A percentile compares a stretch with the other conserved stretches of the same genome.
These are phyloP conservation scores for Platanus orientalis DNA, from an alignment of 164 flowering plant genomes.

Conservation along the genomic window DNA sequence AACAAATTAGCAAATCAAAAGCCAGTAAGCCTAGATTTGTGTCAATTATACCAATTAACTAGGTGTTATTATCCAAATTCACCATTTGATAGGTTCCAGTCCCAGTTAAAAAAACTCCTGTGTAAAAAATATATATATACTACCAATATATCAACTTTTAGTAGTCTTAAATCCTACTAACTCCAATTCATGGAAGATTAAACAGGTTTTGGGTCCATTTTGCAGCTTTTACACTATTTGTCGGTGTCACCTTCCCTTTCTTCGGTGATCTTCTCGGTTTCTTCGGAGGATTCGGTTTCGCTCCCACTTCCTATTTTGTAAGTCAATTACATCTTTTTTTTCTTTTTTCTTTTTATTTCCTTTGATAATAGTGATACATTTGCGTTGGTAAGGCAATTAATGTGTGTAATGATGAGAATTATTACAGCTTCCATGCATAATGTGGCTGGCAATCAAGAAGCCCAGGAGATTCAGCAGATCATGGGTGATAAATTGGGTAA, in stretches of 20 bases:
- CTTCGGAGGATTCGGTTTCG: conserved; percentile 94
- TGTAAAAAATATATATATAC: no score
- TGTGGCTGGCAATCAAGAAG: conserved; percentile 73
- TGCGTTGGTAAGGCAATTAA: neutral
- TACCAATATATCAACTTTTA: no score
- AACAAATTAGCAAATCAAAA: no score
- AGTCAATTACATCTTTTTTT: conserved; percentile 19
- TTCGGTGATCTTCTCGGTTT: conserved; percentile 94
- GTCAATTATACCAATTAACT: no score
- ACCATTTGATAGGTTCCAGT: no score
- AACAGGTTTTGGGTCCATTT: neutral
- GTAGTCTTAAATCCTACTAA: no score
- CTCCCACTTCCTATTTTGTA: conserved; percentile 88
- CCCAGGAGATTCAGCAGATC: conserved; percentile 63
- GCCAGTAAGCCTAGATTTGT: no score
- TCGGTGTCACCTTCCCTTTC: conserved; percentile 88
- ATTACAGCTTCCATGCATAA: conserved; percentile 70
- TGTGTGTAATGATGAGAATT: neutral
- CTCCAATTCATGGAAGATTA: neutral
- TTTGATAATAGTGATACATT: neutral
- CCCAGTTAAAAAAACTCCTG: no score
- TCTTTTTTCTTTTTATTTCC: neutral
- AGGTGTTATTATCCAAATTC: no score
- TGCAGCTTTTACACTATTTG: conserved; percentile 70
- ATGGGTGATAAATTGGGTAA: conserved; percentile 88